Base-by-base conservation (phyloP, 257 asterid genomes). In the Solanum arcanum region DNA sequence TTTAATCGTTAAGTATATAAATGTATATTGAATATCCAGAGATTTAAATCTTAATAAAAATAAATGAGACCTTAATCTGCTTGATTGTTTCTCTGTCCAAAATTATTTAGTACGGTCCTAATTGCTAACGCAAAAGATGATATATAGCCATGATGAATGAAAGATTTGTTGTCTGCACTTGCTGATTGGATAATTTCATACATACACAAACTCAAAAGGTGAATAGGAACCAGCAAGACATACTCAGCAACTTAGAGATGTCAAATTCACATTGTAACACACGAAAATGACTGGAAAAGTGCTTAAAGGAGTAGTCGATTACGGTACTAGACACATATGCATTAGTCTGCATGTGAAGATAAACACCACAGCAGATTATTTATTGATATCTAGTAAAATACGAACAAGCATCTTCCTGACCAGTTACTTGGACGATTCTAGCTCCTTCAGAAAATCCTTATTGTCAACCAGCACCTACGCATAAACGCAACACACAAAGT, bases 401-500 rank as follows among this genome's bases (percentile, higher is more conserved):
- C n/a, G 52, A 47, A n/a, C 86, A 68, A n/a, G 83, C 78, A 84
- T 90, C 87, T 47, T 80, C 39, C 20, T 15, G 68, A 72, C 64
- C 27, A 47, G 68, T 83, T 88, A 92, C 77, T 92, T 83, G 41
- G 90, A 81, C 60, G 89, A 83, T 90, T 90, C 90, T 70, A 95
- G 98, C 91, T 97, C 99, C 91, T 92, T 94, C 83, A 93, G 95
- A 91, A 97, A 97, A 93, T 97, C 98, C 84, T 90, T 93, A 82
- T 94, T 87, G 89, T 97, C 99, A 7, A 97, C 99, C 94, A 97
- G 91, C 88, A 97, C 99, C 99, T 97, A 87, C 88, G 86, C 81
- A 80, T 46, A 46, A 47, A 27, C 81, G 35, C 20, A 83, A 23
- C 85, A 77, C 31, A 64, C 14, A 41, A 84, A 44, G 16, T 18